Conservation (phyloP, 331 rosid species). For the Quercus lobata region DNA sequence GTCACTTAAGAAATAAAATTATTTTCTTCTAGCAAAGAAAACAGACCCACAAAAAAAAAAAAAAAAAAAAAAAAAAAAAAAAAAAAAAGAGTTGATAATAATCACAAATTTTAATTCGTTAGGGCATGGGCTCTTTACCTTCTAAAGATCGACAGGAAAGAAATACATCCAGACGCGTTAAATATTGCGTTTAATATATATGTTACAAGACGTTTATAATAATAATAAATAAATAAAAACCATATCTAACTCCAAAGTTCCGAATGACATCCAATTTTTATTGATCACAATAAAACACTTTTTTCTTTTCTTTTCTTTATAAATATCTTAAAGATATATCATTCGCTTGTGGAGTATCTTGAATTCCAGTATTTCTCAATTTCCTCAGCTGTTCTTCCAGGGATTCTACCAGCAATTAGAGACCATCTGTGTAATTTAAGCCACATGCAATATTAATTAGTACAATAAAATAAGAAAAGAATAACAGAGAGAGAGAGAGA, state of each 20-base stretch:
- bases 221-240: too few relatives aligned
- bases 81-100: background rate
- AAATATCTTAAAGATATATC: background rate
- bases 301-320: background rate
- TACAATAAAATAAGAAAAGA: background rate
- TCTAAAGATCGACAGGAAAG: background rate
- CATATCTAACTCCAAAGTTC: background rate
- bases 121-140: background rate
- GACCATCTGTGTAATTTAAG: background rate
- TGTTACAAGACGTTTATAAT: too few relatives aligned
- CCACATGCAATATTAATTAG: background rate
- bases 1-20: background rate
- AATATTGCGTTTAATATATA: too few relatives aligned
- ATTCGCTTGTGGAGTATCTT: background rate
- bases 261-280: background rate
- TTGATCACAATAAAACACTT: background rate
- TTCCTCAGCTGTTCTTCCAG: constrained; percentile 7
- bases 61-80: too few relatives aligned
- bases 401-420: constrained; percentile 8
- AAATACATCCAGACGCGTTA: too few relatives aligned
- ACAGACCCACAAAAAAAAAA: background rate
- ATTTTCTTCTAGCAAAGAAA: background rate
- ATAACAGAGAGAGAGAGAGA: background rate
- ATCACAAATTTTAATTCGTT: background rate
- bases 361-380: constrained; percentile 9